Base-by-base conservation (phyloP, 2,329 filamentous ascomycete genomes). In the Monosporascus sp. region DNA sequence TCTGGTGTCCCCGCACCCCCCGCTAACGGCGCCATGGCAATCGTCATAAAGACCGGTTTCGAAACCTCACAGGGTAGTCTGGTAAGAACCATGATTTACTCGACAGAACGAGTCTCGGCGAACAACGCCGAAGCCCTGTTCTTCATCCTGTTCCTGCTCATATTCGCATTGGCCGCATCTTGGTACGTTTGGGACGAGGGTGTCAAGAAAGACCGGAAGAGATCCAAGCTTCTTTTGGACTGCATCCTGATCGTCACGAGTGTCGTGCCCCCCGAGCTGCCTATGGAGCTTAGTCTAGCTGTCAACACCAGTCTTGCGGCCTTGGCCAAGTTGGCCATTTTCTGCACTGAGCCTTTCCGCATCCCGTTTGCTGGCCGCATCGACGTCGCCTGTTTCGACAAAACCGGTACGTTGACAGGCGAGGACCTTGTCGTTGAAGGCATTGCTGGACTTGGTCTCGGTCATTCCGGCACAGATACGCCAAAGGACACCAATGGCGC, bases 131-230 rank as follows among this genome's bases (percentile, higher is more conserved):
- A 99, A 73, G 94, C 94, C 2, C 76, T 99, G n/a, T 80, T 96
- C 56, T 99, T 99, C 76, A 99, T 99, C 60, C 80, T 99, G 54
- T 99, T 99, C 80, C 81, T 99, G 27, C 82, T 96, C 51, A 83
- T 97, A 63, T 99, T 99, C 74, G 95, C 95, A 63, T 83, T 99
- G 68, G 95, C 94, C 52, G 94, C 94, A 50, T 96, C 94, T 14
- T 97, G 94, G 92, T 99, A 99, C 70, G 94, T 99, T 54, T 99
- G 94, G 94, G 84, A 92, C 57, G 93, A 99, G 72, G 95, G 94
- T 75, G 93, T 99, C 51, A 82, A 83, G 68, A 91, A 89, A 74
- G 93, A 97, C 66, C 88, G 94, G 68, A 97, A 99, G 78, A 87
- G 94, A 59, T 97, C 93, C 47, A 99, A 99, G 82, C 83, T 99